Conservation (phyloP, 805 yeast genomes). For the Cyberlindnera mrakii region DNA sequence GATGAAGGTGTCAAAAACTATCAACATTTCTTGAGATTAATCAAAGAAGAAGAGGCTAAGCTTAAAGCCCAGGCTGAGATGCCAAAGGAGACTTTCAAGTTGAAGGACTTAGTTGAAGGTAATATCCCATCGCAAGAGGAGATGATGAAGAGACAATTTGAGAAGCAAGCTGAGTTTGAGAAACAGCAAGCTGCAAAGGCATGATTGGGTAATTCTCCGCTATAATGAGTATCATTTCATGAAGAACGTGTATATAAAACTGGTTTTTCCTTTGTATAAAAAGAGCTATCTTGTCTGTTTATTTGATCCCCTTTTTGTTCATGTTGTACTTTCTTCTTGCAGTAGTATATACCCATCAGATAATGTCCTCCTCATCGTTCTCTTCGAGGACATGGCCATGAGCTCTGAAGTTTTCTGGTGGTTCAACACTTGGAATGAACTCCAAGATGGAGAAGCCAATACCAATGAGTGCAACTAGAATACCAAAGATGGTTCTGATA, state of each 20-base stretch:
- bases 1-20: constrained; percentile 91
- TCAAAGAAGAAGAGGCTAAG: constrained; percentile 75
- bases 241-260: too few species aligned
- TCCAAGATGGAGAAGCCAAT: constrained; percentile 55
- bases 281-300: too few species aligned
- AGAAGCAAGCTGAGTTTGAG: constrained; percentile 34
- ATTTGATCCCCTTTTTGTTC: too few species aligned
- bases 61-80: constrained; percentile 62
- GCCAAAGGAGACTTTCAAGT: constrained; percentile 77
- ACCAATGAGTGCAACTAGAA: constrained; percentile 57
- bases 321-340: too few species aligned
- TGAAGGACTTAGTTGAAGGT: constrained; percentile 80
- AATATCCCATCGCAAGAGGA: constrained; percentile 77
- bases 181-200: constrained; percentile 15
- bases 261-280: too few species aligned
- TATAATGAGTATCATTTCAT: too few species aligned
- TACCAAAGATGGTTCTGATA: constrained; percentile 51
- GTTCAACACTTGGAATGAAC: constrained; percentile 65
- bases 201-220: neutral
- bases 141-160: constrained; percentile 35
- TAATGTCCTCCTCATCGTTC: constrained; percentile 32
- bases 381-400: constrained; percentile 35
- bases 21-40: constrained; percentile 70
- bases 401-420: constrained; percentile 76
- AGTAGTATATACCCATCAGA: constrained; percentile 4